Evolutionary conservation across 1,284 basidiomycete genomes (phyloP), one percentile per base, ranked within the genome.

Genomic region (Apiotrichum montevideense): DNA sequence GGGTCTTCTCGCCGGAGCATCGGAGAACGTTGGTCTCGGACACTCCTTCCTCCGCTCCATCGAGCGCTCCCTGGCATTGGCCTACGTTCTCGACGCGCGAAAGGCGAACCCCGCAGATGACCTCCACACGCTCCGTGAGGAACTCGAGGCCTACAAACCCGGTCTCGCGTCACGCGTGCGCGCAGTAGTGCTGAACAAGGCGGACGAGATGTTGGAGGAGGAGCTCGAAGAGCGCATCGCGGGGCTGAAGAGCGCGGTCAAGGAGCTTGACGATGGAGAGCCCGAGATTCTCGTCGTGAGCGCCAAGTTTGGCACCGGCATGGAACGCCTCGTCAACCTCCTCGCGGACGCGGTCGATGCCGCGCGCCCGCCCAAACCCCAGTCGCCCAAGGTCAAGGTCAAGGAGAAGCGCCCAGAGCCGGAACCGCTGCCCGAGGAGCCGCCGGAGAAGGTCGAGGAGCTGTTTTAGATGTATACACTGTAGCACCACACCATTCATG

Each of bases 21-120:
- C 91, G 2, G 84, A 88, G 63, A 90, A 95, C 72, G 85, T 92
- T 44, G 95, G 95, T 1, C 81, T 98, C 0, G 96, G 96, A 0
- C 93, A 98, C 73, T 87, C 88, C 0, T 98, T 98, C 79, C 77
- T 99, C 32, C 85, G 92, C 2, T 88, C 91, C 6, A 90, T 98
- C 72, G 95, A 98, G 71, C 85, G 95, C 3, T 94, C 91, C 6
- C 84, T 87, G 35, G 87, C 90, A 4, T 83, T 98, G 3, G 88
- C 87, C 0, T 97, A 95, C 70, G 93, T 98, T 40, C 85, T 99
- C 35, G 95, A 98, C 72, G 79, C 98, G 2, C 85, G 87, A 0
- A 67, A 68, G 0, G 79, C 83, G 0, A 80, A 81, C 34, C 90
- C 90, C 1, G 87, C 85, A 81, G 82, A 86, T 14, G 90, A 94